A percentile compares a stretch with the other conserved stretches of the same genome.
These are phyloP conservation scores for Alternaria burnsii DNA, from an alignment of 2,329 filamentous ascomycete species.

Conservation along the genomic window DNA sequence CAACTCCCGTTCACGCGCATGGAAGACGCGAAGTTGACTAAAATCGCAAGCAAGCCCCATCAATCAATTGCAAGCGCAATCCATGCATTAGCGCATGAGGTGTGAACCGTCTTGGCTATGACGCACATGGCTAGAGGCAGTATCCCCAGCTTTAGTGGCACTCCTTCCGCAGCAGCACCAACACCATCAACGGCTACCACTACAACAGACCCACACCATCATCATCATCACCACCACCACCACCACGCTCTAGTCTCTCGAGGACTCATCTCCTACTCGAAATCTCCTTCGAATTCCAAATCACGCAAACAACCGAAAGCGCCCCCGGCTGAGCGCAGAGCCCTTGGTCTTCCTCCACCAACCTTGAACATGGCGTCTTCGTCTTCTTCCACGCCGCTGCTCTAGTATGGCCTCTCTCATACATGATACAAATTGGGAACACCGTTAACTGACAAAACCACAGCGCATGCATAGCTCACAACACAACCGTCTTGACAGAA, in stretches of 20 bases:
- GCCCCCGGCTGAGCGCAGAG: conserved; percentile 1
- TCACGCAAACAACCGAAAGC: conserved; percentile 10
- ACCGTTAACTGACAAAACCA: conserved; percentile 20
- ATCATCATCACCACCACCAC: not conserved
- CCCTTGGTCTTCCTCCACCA: conserved; percentile 1
- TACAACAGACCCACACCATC: conserved; percentile 10
- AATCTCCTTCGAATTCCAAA: not conserved
- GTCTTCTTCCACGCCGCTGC: conserved; percentile 49
- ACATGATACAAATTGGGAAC: not conserved
- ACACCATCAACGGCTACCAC: conserved; percentile 2
- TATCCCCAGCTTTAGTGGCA: conserved; percentile 34
- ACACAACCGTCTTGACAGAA: conserved; percentile 91
- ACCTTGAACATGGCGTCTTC: conserved; percentile 49
- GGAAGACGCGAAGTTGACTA: not conserved
- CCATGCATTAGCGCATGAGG: conserved; percentile 19
- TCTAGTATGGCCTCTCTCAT: conserved; percentile 43
- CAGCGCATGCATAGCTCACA: conserved; percentile 93
- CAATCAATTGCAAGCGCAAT: conserved; percentile 8
- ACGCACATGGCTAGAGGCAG: conserved; percentile 34
- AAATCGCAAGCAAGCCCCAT: not conserved
- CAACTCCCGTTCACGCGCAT: conserved; percentile 2
- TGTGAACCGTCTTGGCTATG: conserved; percentile 29
- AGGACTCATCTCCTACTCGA: conserved; percentile 15
- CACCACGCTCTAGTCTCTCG: conserved; percentile 13
- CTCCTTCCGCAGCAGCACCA: conserved; percentile 18